Percentiles rank a stretch among this genome's conserved stretches.
Evolutionary conservation across 2,329 filamentous ascomycete species (phyloP).

Genomic region (Pseudopithomyces chartarum): DNA sequence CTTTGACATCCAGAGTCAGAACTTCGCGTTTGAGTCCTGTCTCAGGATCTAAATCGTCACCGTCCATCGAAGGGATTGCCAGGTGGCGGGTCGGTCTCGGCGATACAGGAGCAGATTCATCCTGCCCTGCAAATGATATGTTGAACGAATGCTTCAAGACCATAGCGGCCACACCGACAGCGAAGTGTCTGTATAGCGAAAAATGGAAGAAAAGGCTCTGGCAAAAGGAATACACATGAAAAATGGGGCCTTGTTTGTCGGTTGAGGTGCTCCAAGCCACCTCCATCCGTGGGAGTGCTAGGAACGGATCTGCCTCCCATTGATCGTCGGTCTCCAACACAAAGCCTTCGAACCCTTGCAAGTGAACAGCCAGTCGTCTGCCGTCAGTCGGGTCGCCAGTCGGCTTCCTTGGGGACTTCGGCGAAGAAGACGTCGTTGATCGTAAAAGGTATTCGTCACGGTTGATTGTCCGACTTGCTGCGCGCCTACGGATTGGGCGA

Average conservation of each 20-base stretch:
- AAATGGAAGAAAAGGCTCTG: conserved; percentile 83
- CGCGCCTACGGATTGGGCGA: conserved; percentile 67
- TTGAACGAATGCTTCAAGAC: conserved; percentile 63
- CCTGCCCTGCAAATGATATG: conserved; percentile 13
- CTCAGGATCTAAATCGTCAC: conserved; percentile 31
- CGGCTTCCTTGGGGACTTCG: conserved; percentile 57
- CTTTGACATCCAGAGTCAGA: conserved; percentile 80
- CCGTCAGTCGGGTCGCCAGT: conserved; percentile 67
- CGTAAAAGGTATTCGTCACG: conserved; percentile 67
- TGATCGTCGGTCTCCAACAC: conserved; percentile 86
- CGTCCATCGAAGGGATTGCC: conserved; percentile 38
- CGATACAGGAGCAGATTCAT: conserved; percentile 17
- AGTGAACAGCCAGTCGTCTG: conserved; percentile 77
- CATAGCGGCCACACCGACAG: conserved; percentile 78
- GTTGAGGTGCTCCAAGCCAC: conserved; percentile 82
- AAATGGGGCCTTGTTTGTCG: conserved; percentile 83
- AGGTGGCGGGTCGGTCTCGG: conserved; percentile 31
- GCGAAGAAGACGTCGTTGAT: conserved; percentile 56
- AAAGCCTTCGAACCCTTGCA: conserved; percentile 84
- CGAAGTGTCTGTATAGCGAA: conserved; percentile 92
- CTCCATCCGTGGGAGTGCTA: conserved; percentile 86
- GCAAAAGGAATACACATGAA: conserved; percentile 83
- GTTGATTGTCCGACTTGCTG: conserved; percentile 65
- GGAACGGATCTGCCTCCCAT: conserved; percentile 82
- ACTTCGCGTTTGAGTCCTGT: conserved; percentile 62